Conservation (phyloP, 306 rosid species). For the Quercus parvula region DNA sequence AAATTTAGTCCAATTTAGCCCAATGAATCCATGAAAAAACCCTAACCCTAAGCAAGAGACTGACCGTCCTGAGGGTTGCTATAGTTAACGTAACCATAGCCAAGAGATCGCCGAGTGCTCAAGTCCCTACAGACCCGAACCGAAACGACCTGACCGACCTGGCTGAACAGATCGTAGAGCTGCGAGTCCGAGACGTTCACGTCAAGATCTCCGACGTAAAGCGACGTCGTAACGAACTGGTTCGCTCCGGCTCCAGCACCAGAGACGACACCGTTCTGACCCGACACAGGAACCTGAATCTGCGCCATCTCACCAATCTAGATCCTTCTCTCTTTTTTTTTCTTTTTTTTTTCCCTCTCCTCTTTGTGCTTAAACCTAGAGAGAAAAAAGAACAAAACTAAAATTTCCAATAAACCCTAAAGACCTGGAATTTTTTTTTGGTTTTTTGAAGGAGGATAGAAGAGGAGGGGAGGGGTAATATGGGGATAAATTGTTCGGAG, state of each 20-base stretch:
- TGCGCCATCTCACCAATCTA: constrained; percentile 51
- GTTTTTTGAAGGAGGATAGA: not conserved
- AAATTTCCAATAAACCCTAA: constrained; percentile 18
- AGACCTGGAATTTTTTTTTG: not conserved
- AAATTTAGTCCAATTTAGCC: not conserved
- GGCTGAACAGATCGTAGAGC: constrained; percentile 63
- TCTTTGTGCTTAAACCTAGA: not conserved
- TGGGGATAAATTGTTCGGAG: constrained; percentile 45
- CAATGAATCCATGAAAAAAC: too few relatives aligned
- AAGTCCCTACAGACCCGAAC: constrained; percentile 74
- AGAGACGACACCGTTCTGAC: constrained; percentile 29
- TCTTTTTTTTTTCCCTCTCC: not conserved
- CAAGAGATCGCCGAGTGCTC: constrained; percentile 61
- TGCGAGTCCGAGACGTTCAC: constrained; percentile 54
- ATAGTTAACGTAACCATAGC: constrained; percentile 73
- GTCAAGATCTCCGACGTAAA: constrained; percentile 76
- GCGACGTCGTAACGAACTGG: constrained; percentile 56
- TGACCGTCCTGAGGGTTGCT: constrained; percentile 61
- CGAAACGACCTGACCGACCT: constrained; percentile 58
- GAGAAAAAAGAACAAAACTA: not conserved
- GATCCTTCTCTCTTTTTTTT: not conserved
- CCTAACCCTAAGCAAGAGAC: constrained; percentile 2
- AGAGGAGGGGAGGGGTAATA: constrained; percentile 3
- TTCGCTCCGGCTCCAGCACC: constrained; percentile 21
- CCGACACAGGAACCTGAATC: constrained; percentile 49